A percentile compares a stretch with the other conserved stretches of the same genome.
phyloP scores from a whole-genome alignment of 2,329 filamentous ascomycete species.

The Microcera coccophila region DNA sequence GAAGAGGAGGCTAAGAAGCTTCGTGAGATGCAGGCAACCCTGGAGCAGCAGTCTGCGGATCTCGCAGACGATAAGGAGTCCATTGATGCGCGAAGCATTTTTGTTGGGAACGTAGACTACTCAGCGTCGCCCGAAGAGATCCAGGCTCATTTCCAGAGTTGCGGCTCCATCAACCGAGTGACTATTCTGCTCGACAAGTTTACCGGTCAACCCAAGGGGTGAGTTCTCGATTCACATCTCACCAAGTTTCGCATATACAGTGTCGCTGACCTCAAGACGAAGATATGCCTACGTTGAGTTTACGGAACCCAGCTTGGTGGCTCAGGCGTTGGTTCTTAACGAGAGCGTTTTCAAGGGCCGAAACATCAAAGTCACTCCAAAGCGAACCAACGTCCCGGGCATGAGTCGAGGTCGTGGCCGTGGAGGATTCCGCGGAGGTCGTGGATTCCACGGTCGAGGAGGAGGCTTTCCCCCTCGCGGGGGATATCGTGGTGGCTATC shows the following conservation, averaged over 20 bases:
- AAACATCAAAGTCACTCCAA: constrained; percentile 91
- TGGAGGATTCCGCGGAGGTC: constrained; percentile 49
- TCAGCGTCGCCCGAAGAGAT: constrained; percentile 93
- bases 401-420: constrained; percentile 78
- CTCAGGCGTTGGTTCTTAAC: constrained; percentile 89
- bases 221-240: constrained; percentile 33
- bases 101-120: constrained; percentile 98
- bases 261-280: too few relatives aligned
- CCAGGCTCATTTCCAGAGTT: constrained; percentile 96
- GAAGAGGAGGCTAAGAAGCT: constrained; percentile 84
- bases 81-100: constrained; percentile 90
- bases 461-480: constrained; percentile 44
- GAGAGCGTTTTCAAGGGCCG: constrained; percentile 93
- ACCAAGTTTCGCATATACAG: too few relatives aligned
- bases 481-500: constrained; percentile 61
- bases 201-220: constrained; percentile 99
- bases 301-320: constrained; percentile 86
- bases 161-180: constrained; percentile 94
- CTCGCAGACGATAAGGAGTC: constrained; percentile 92
- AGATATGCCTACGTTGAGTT: constrained; percentile 99
- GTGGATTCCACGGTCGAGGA: constrained; percentile 52
- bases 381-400: constrained; percentile 93
- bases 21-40: constrained; percentile 77
- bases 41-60: constrained; percentile 81
- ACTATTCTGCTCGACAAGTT: constrained; percentile 98